Base-by-base conservation (phyloP, 2,329 filamentous ascomycete species). In the Fusarium stilboides region DNA sequence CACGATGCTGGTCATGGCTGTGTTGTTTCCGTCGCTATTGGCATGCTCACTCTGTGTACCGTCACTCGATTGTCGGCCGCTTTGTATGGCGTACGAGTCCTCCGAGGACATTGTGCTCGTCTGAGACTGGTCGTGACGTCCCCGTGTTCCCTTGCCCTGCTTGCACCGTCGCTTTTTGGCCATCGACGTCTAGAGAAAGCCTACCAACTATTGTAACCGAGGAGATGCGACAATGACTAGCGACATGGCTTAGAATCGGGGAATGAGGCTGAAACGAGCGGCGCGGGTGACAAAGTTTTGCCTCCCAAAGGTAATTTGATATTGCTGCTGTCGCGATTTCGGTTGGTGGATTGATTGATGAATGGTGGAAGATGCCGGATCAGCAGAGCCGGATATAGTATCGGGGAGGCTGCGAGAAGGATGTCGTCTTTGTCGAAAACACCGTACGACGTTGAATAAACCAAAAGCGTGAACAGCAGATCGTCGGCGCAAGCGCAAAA, bases 1-100 rank as follows among this genome's bases (percentile, higher is more conserved):
- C 67, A 75, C 70, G 58, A 81, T 67, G 59, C 78, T 81, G 45
- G 80, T 80, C 79, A 80, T 80, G 59, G 77, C 76, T 49, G 79
- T 80, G 12, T 76, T 75, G 22, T 70, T 71, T 51, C 74, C 76
- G 62, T 80, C 77, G 70, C 78, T 79, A 24, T 71, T 70, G 42
- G 69, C 74, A 59, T 70, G 65, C 56, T 78, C 76, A 69, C 77
- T 80, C 47, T 73, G 54, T 47, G 75, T 77, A 45, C 73, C 75
- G 62, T 78, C 78, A 71, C 75, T 79, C 43, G 79, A 80, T 61
- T 75, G 73, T 47, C 75, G 73, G 57, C 74, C 71, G 65, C 73
- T 73, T 57, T 74, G 70, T 49, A 71, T 59, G 49, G 68, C 72
- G 52, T 71, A 71, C 19, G 73, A 75, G 40, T 77, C 76, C 50